Evolutionary conservation across 805 yeast species (phyloP), one percentile per base, ranked within the genome.

Genomic region (Ogataea methylovora): DNA sequence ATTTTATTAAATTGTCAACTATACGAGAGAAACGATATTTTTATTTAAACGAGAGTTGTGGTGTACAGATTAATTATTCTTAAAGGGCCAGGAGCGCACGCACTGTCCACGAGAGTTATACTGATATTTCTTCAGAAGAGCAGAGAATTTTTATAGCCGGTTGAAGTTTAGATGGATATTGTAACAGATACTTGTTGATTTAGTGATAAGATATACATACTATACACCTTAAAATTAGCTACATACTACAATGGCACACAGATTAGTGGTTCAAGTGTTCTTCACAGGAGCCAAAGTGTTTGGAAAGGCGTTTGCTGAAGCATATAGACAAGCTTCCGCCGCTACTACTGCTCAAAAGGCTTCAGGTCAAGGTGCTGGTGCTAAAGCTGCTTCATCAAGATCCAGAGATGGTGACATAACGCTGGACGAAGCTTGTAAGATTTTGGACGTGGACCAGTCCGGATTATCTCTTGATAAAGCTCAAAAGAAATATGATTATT

Each of bases 281-380:
- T 74, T 88, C 51, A 88, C 97, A 8, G 97, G 97, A 37, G 94
- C 97, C 4, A 80, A 85, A 47, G 97, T 90, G 21, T 87, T 92
- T 54, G 97, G 97, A 37, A 76, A 84, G 48, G 98, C 98, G 0
- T 92, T 92, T 57, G 71, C 86, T n/a, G 95, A 87, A 57, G 97
- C 98, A 0, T 92, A 90, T 69, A 83, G 80, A 51, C 97, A 92
- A 63, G 94, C 95, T 2, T 96, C 97, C 13, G 84, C 90, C 34
- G 88, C 88, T 35, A 78, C 94, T n/a, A 86, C 90, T 2, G 76
- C 76, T 45, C 51, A 49, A 35, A 67, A 82, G 15, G 37, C 45
- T 12, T 34, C 39, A 4, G 46, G 37, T 4, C 33, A 43, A 1
- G 42, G 42, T 11, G 43, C 37, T 8, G 38, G 35, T 14, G 28